Conservation (phyloP, 331 rosid genomes). For the Acacia concinna region DNA sequence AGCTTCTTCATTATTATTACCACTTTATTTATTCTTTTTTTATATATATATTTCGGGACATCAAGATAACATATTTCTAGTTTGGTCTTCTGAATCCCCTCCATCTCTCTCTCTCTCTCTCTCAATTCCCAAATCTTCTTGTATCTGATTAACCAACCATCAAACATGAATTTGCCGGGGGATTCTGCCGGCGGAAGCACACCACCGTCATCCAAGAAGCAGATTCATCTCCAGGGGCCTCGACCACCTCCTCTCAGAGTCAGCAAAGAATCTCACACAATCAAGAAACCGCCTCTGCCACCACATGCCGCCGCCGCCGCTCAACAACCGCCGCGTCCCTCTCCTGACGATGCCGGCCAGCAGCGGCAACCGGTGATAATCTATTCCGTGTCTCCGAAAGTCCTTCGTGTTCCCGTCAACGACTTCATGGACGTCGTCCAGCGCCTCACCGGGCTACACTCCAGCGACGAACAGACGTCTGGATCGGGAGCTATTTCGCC, state of each 20-base stretch:
- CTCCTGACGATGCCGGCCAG: slow-evolving; percentile 16
- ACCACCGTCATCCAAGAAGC: slow-evolving; percentile 48
- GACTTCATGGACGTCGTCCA: slow-evolving; percentile 88
- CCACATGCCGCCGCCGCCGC: slow-evolving; percentile 8
- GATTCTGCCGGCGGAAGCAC: slow-evolving; percentile 28
- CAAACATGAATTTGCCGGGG: slow-evolving; percentile 45
- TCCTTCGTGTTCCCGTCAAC: slow-evolving; percentile 52
- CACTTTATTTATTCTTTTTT: not conserved
- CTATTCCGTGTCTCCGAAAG: slow-evolving; percentile 86
- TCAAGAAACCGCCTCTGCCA: slow-evolving; percentile 56
- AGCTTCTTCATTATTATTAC: not conserved
- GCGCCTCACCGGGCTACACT: slow-evolving; percentile 76
- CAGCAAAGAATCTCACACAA: slow-evolving; percentile 74
- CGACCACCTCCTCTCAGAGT: slow-evolving; percentile 78
- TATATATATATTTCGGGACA: not conserved
- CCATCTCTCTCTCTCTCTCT: too few relatives aligned
- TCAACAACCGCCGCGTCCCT: not conserved
- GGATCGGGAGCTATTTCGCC: slow-evolving; percentile 72
- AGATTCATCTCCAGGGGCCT: slow-evolving; percentile 76
- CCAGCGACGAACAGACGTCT: slow-evolving; percentile 29
- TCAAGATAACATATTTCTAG: not conserved
- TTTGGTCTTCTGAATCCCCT: not conserved
- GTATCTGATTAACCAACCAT: not conserved
- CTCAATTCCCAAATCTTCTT: not conserved
- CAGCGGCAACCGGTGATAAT: slow-evolving; percentile 68